Evolutionary conservation across 2,329 filamentous ascomycete species (phyloP), one percentile per base, ranked within the genome.

Genomic region (Talaromyces pinophilus): DNA sequence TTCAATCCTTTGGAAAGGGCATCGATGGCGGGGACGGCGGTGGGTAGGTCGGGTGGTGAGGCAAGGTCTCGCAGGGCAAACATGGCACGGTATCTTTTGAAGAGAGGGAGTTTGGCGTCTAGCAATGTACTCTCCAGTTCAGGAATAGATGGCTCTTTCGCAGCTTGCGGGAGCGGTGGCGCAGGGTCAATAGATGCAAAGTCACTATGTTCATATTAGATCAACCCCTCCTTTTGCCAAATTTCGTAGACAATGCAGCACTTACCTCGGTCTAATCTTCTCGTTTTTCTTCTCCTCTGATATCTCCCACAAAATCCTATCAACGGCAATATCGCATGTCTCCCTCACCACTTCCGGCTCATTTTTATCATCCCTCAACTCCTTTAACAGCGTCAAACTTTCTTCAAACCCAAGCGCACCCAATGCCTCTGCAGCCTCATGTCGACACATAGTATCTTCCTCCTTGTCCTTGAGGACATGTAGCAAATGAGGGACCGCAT

Each of bases 101-200:
- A 99, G 13, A 99, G 87, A 28, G 93, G 92, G 59, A 89, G 82
- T 5, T 82, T 86, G 5, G 90, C 89, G 78, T 98, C 90, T 79
- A 98, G 88, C 63, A 99, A 84, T 28, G 86, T 88, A 74, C 87
- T 85, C 74, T 91, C 90, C 40, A 99, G 85, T 65, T 91, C 88
- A 40, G 89, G 84, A 59, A 97, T 92, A 3, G 88, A 88, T 67
- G 81, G 82, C 65, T 86, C 83, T 67, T 80, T 77, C 66, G 85
- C 80, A n/a, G 86, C 83, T 74, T 92, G 85, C 54, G 93, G 88
- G 78, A 94, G 87, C 3, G 95, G 92, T 52, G 95, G 95, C 59
- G 95, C 95, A 65, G 95, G 95, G 77, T 99, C 95, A 73, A 99
- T 91, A 54, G 93, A 98, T 66, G 92, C 89, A 79, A 99, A 99